Evolutionary conservation across 2,329 filamentous ascomycete species (phyloP), one percentile per base, ranked within the genome.

Genomic region (Coniochaeta prunicola): DNA sequence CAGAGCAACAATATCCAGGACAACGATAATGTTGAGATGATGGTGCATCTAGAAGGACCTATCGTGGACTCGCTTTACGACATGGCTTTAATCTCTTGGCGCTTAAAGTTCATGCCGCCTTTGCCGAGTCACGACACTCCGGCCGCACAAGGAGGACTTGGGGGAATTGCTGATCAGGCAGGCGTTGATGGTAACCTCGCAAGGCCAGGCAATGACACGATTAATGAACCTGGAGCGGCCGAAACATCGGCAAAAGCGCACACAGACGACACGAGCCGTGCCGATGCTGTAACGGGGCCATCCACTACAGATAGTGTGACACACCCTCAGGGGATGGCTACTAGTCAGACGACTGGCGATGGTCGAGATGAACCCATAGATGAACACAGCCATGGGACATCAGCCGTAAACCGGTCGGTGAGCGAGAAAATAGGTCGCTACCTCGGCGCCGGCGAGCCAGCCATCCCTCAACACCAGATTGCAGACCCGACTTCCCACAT

Each of bases 21-120:
- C 63, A 92, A 91, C 57, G 87, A 90, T 64, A 93, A 93, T 63
- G 61, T 92, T 58, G 90, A 93, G 70, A 92, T 93, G 89, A 86
- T 91, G 81, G 78, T 83, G 2, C 88, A 90, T 58, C 69, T 91
- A 0, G 88, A 92, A 72, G 90, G 90, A 0, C 83, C 88, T 0
- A 89, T 92, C 59, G 89, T 92, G 0, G 87, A 92, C 65, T 84
- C 84, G 1, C 71, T 92, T 26, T 92, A 91, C 67, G 90, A 93
- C 62, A 86, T 86, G 62, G 87, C 87, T 0, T 69, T 92, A 40
- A 78, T 92, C 8, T 88, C 86, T 0, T 93, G 89, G 89, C 77
- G 87, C 62, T 85, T 85, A 60, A 72, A 74, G 1, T 67, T 91
- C 0, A 73, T 84, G 0, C 85, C 87, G 1, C 77, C 82, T 0